Base-by-base conservation (phyloP, 208 protist species). In the Acanthamoeba triangularis region DNA sequence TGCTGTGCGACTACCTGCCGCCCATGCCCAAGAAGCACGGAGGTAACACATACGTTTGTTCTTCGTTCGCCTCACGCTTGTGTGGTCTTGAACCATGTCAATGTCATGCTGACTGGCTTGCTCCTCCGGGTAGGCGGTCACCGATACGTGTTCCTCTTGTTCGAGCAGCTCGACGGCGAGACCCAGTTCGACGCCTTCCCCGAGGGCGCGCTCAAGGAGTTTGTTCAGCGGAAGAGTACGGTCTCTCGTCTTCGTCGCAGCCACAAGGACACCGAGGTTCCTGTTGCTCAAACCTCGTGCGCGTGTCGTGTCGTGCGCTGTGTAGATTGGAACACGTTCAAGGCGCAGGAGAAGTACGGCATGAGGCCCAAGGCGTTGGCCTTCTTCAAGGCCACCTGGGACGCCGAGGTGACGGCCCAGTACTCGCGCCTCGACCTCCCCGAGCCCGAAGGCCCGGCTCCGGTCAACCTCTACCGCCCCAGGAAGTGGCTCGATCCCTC, bases 361-460 rank as follows among this genome's bases (percentile, higher is more conserved):
- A 4, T 87, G 37, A 59, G 37, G 78, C 78, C 78, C 28, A 87
- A 87, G 78, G 35, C n/a, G 14, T 30, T 87, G 37, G 78, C 78
- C 78, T 87, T 87, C 78, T 87, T 87, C 78, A 87, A 87, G 78
- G 37, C 78, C 33, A 61, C 47, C 11, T 87, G 78, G 78, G 47
- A 87, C 18, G n/a, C 78, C 28, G 78, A 35, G 47, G 78, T 87
- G 78, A 28, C 44, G 44, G 16, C 37, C 44, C 78, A 61, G 16
- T 87, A 87, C 78, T 25, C 23, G 41, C 13, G 47, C 30, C 44
- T 59, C 41, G 20, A 87, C 78, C 23, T n/a, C 28, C n/a, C 11
- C 33, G 78, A 87, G 47, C 78, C 78, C 30, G 37, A 1, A 30
- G 78, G 47, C 30, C 78, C 67, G 30, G 67, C 67, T 14, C 67